Evolutionary conservation across 1,284 basidiomycete species (phyloP), one percentile per base, ranked within the genome.

Genomic region (Coniferiporia sulphurascens): DNA sequence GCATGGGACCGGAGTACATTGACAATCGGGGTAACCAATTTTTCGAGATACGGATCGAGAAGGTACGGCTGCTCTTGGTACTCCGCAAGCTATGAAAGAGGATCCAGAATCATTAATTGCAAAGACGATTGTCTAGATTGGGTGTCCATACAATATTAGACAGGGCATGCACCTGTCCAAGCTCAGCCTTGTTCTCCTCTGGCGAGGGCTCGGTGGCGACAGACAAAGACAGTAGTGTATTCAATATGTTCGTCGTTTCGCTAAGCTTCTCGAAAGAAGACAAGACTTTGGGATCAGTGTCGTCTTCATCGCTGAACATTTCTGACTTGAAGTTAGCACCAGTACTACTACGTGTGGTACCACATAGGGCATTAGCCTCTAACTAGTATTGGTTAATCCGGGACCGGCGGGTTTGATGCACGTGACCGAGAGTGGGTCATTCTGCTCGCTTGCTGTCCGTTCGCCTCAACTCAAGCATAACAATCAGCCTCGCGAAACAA

Each of bases 11-110:
- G 85, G 46, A 97, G 72, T n/a, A 72, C 71, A 34, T 83, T 78
- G 51, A 93, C 86, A 2, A 91, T 84, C 0, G 95, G 95, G 1
- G 78, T 73, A 10, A 98, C 84, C 61, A 99, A 85, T 15, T 76
- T 70, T 67, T 95, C 91, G n/a, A 99, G 80, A 67, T 85, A 88
- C n/a, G 95, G 95, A 71, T 99, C 97, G n/a, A 98, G 81, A 0
- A 99, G 82, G 68, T 95, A 93, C 1, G 95, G 80, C 67, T 96
- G 91, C 61, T 98, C 95, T 69, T 98, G 95, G 69, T 98, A 99
- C 69, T 87, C 83, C 70, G 86, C 83, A 45, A 98, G 82, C 95
- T 98, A 32, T 10, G 27, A 21, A 22, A 51, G 17, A 17, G 55
- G 1, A 22, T 5, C 4, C 12, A 34, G 41, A 36, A 22, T 10